Evolutionary conservation across 1,284 basidiomycete genomes (phyloP), one percentile per base, ranked within the genome.

Genomic region (Vanrija sp.): DNA sequence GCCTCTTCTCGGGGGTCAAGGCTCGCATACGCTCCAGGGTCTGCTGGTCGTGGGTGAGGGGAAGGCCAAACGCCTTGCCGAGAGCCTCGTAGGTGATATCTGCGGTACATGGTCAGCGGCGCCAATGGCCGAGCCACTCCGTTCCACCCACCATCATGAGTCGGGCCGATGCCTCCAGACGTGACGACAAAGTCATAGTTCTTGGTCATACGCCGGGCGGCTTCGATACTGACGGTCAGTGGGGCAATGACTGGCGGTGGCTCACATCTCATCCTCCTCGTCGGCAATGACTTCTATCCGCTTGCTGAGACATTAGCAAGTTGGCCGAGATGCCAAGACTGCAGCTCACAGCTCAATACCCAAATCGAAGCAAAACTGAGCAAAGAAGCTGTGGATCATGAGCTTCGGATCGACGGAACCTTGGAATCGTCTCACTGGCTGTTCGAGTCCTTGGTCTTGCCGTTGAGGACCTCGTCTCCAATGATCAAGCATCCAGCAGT

Each of bases 201-300:
- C 38, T 80, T 72, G n/a, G 88, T 85, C 80, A 98, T 84, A 6
- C 91, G 81, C 48, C 83, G 78, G 31, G 88, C 89, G 1, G 93
- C 89, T 68, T 95, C 89, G 54, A 89, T 79, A 59, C 88, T 91
- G 68, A 10, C 14, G n/a, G 48, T 57, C 41, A 57, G 51, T 10
- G n/a, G 16, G 23, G 75, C 16, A 18, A 14, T 14, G 10, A 4
- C 4, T 9, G 8, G 16, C 14, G 3, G 2, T 1, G 4, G 42
- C 85, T 61, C 66, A 89, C 88, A 96, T 97, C 69, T 92, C 87
- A 10, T 84, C 83, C 68, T 92, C 87, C 50, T 92, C 86, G 68
- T 97, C 94, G 1, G 94, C 80, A 48, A 98, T 87, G 47, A 97
- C 91, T 66, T 97, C 91, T 67, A 96, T 85, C 37, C 87, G 83